Conservation (phyloP, 306 rosid genomes). For the Begonia masoniana region DNA sequence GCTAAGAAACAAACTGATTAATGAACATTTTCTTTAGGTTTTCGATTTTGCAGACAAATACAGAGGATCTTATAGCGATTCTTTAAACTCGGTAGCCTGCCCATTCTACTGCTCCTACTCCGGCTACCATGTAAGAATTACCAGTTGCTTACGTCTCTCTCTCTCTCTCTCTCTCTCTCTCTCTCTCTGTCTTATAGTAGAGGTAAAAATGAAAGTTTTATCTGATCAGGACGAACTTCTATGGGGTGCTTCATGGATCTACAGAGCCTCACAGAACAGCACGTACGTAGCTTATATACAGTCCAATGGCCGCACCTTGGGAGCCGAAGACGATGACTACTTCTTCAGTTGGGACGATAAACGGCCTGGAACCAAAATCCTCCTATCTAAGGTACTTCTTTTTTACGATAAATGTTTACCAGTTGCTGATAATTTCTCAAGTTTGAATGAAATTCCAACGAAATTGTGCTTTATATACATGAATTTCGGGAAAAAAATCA, state of each 20-base stretch:
- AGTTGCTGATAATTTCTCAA: too few species aligned
- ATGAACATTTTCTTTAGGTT: conserved; percentile 27
- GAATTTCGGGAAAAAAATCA: conserved; percentile 5
- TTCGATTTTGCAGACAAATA: conserved; percentile 70
- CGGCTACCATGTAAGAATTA: conserved; percentile 54
- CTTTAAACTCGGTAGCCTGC: conserved; percentile 57
- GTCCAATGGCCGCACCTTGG: conserved; percentile 69
- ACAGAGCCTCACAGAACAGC: conserved; percentile 46
- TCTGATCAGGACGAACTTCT: conserved; percentile 72
- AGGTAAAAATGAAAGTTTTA: too few species aligned
- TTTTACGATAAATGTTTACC: background rate
- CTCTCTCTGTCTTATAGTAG: background rate
- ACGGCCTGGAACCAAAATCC: conserved; percentile 68
- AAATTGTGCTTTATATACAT: too few species aligned
- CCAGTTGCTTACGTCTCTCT: background rate
- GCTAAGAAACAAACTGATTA: background rate
- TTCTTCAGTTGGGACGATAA: conserved; percentile 92
- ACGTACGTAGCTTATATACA: conserved; percentile 45
- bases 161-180: background rate
- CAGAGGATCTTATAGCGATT: conserved; percentile 74
- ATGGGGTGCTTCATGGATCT: conserved; percentile 91
- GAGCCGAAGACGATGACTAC: conserved; percentile 65
- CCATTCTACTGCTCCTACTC: conserved; percentile 93
- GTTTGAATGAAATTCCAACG: too few species aligned
- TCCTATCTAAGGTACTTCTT: conserved; percentile 54